These are phyloP conservation scores for Phialocephala subalpina DNA, from an alignment of 2,329 filamentous ascomycete genomes.

Conservation along the genomic window DNA sequence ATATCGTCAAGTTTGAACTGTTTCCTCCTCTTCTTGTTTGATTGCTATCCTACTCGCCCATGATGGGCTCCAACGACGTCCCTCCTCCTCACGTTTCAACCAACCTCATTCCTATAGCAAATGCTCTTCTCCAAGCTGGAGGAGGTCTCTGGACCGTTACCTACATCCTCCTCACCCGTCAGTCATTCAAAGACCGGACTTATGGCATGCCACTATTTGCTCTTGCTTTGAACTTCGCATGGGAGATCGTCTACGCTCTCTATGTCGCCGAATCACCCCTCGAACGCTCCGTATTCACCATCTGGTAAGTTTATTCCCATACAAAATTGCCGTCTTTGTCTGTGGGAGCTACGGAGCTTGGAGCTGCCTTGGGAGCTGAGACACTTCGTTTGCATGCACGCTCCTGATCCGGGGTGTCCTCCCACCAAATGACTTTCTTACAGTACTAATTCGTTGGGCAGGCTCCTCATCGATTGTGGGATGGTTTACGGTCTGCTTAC, in stretches of 20 bases:
- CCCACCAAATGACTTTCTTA: no score
- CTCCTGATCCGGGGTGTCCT: no score
- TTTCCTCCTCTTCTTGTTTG: not conserved
- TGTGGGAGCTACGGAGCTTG: no score
- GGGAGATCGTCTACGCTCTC: constrained; percentile 59
- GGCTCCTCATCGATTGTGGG: constrained; percentile 57
- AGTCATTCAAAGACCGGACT: constrained; percentile 54
- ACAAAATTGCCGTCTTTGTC: no score
- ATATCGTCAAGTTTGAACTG: not conserved
- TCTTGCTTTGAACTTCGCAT: constrained; percentile 58
- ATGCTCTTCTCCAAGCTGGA: constrained; percentile 32
- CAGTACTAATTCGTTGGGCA: no score
- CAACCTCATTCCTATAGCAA: constrained; percentile 25
- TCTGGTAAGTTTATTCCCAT: no score
- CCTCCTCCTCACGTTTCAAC: constrained; percentile 32
- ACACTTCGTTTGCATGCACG: no score
- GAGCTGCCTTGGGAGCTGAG: no score
- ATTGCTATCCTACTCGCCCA: not conserved
- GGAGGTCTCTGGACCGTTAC: constrained; percentile 38
- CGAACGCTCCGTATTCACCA: constrained; percentile 53
- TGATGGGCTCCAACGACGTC: constrained; percentile 39
- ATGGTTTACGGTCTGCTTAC: constrained; percentile 56
- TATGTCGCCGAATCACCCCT: constrained; percentile 53
- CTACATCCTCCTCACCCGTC: constrained; percentile 57
- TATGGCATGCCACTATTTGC: constrained; percentile 59